Conservation (phyloP, 2,329 filamentous ascomycete genomes). For the Penicillium concentricum region DNA sequence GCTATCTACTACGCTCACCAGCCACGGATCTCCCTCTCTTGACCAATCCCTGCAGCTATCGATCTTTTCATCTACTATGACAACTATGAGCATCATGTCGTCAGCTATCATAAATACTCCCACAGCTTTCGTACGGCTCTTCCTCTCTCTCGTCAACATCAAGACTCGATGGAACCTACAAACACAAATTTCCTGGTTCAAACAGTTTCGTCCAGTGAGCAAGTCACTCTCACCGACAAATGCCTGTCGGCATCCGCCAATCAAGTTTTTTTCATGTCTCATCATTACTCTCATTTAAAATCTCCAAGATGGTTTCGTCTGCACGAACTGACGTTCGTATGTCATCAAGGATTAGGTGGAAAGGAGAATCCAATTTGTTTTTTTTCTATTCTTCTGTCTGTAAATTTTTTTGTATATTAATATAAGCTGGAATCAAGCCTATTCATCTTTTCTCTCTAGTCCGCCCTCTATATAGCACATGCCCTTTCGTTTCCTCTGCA, state of each 20-base stretch:
- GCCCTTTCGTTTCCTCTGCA: no score
- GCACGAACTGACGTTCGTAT: neutral
- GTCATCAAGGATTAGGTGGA: neutral
- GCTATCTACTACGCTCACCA: neutral
- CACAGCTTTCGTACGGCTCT: neutral
- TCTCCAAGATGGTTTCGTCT: neutral
- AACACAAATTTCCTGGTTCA: neutral
- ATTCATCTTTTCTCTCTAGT: no score
- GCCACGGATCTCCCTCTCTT: neutral
- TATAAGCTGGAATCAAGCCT: neutral
- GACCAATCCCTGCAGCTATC: neutral
- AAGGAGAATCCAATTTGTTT: neutral
- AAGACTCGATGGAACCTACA: neutral
- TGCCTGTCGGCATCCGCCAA: neutral
- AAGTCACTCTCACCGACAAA: neutral
- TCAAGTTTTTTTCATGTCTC: neutral
- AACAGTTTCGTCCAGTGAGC: neutral
- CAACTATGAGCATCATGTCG: neutral
- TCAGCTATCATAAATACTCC: neutral
- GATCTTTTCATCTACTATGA: neutral
- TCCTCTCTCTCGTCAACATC: neutral
- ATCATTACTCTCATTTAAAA: neutral
- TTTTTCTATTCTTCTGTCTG: neutral
- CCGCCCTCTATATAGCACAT: no score
- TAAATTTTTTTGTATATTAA: neutral